Evolutionary conservation across 129 eudicot genomes (phyloP), one percentile per base, ranked within the genome.

Genomic region (Dittrichia graveolens): DNA sequence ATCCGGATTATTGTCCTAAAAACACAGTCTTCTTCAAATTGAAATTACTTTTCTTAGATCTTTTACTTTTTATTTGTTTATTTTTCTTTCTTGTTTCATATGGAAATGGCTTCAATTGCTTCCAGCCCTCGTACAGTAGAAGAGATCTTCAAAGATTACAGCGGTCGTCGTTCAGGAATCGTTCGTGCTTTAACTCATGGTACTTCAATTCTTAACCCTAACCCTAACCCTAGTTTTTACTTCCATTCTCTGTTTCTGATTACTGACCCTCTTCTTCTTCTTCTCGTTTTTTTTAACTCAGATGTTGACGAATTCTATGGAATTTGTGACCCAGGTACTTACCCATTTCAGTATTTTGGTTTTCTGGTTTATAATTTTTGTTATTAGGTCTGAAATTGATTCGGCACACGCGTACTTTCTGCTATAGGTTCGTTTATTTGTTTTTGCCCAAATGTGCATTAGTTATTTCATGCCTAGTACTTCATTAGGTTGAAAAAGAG

Each of bases 261-360:
- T 44, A 16, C 70, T 65, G 41, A 65, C 40, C 44, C 5, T 18
- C 54, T n/a, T 40, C n/a, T 18, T 45, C 54, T 9, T 43, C 70
- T 62, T 24, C 31, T 24, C 31, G 31, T 24, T 24, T 24, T 24
- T 24, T 70, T 65, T 19, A 18, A 11, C 53, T 40, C 86, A 92
- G 97, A 92, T 83, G 97, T 92, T 74, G 97, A 92, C 40, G 97
- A 92, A 71, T 92, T 92, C 14, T 92, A 86, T 56, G 96, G 94
- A 39, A 86, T 89, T 63, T 92, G 97, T 53, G 97, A 92, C 53
- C 97, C 97, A 77, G 97, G 97, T 92, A 81, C 71, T 65, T 61
- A 60, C 35, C 40, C 6, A 4, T 69, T 71, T 24, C 10, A 35
- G 14, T 37, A 8, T 13, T 56, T 62, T 24, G 15, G 24, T 55